Conservation (phyloP, 78 protist species). For the Chrysochromulina parva region DNA sequence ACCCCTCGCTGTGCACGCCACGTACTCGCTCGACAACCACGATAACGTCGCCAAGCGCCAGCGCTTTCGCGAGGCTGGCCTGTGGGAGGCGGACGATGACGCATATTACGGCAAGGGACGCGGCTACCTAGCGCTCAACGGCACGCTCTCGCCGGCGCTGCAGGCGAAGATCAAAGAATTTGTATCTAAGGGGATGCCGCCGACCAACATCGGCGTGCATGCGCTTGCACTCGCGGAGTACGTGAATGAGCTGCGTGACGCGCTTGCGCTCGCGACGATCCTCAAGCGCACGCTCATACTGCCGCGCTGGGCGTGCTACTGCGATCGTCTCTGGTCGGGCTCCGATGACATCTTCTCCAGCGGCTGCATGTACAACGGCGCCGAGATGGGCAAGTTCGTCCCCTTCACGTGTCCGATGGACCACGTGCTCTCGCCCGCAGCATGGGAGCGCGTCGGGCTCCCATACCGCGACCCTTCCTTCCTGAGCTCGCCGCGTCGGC, state of each 20-base stretch:
- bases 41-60: neutral
- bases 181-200: too few species aligned
- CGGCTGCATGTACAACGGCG: neutral
- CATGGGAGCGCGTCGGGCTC: neutral
- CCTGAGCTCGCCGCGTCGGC: neutral
- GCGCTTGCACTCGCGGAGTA: neutral
- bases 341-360: neutral
- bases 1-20: constrained; percentile 24
- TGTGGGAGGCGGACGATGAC: neutral
- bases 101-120: too few species aligned
- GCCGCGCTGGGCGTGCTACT: neutral
- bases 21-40: constrained; percentile 20
- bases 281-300: constrained; percentile 20
- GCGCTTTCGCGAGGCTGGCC: constrained; percentile 21
- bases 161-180: neutral
- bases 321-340: constrained; percentile 4
- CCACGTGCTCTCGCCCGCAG: constrained; percentile 11
- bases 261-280: neutral
- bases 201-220: neutral
- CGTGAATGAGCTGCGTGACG: constrained; percentile 12
- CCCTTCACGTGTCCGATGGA: constrained; percentile 1
- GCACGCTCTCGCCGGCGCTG: neutral
- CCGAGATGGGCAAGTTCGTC: neutral
- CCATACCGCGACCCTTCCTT: neutral
- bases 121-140: neutral